Evolutionary conservation across 257 asterid species (phyloP), one percentile per base, ranked within the genome.

Genomic region (Handroanthus guayacan): DNA sequence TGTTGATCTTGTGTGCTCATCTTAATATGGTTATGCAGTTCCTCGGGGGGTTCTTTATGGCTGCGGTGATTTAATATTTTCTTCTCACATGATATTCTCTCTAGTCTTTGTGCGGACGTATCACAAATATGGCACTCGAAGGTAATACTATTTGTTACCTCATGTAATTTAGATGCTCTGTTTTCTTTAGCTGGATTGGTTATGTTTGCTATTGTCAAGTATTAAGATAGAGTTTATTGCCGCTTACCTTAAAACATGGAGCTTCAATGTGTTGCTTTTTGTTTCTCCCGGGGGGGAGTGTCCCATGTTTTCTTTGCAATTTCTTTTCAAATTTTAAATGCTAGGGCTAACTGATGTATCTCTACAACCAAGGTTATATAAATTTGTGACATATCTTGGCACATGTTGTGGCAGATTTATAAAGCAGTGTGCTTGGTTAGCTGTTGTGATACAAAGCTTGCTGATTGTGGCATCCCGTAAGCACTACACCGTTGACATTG

Each of bases 71-170:
- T 84, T 95, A 79, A 95, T 95, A 87, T 95, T 95, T 85, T 95
- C 99, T 43, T 95, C 99, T 69, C 99, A 95, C 85, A 89, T 95
- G 99, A 95, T 95, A 76, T 95, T 92, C 90, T 88, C 98, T 62
- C 93, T 95, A 16, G 95, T 91, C 72, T 95, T 95, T 75, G 99
- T 95, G 76, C 92, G 94, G 76, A 92, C 98, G 0, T 95, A 89
- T 79, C 88, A 92, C 10, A 95, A 92, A 83, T 92, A 91, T 41
- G 99, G 99, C 63, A 87, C 97, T 12, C 78, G 78, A 71, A 84
- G 82, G 90, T 86, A 82, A 80, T 57, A 62, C 12, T 38, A 34
- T 8, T 2, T 2, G 41, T 37, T 64, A 54, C 18, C 9, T 67
- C 66, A 9, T n/a, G 10, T 48, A 52, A 57, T 54, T 0, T 43